Percentiles rank a stretch among this genome's conserved stretches.
Conservation (phyloP, 345 rosid genomes). For the Isatis tinctoria region DNA sequence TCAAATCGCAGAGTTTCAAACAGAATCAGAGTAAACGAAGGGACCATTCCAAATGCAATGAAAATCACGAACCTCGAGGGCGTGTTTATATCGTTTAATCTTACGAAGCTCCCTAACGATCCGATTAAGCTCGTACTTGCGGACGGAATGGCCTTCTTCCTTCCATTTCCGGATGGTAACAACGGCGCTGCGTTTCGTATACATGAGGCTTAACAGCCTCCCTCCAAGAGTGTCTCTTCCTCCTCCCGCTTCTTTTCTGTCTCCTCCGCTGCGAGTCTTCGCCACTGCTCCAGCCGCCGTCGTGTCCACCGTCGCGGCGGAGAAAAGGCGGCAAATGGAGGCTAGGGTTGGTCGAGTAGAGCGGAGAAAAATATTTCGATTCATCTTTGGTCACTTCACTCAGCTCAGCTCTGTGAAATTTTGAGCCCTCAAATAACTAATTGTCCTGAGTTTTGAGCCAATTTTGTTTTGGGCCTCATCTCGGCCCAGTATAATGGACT, state of each 20-base stretch:
- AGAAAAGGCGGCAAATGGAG: slow-evolving; percentile 44
- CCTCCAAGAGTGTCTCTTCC: slow-evolving; percentile 62
- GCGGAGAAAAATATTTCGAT: slow-evolving; percentile 38
- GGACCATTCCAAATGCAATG: neutral
- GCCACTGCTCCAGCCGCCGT: neutral
- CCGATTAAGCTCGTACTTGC: slow-evolving; percentile 78
- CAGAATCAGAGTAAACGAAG: neutral
- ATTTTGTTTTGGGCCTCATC: neutral
- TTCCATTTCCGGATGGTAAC: slow-evolving; percentile 62
- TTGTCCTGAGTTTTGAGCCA: neutral
- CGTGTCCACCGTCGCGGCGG: slow-evolving; percentile 26
- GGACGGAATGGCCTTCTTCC: slow-evolving; percentile 64
- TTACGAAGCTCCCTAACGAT: slow-evolving; percentile 85
- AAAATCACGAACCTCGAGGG: slow-evolving; percentile 60
- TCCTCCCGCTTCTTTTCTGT: slow-evolving; percentile 1
- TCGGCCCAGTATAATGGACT: neutral
- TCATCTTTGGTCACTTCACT: neutral
- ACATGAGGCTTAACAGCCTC: slow-evolving; percentile 61
- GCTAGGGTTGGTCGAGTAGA: slow-evolving; percentile 34
- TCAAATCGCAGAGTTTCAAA: neutral
- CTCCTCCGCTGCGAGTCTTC: slow-evolving; percentile 7
- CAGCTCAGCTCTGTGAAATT: neutral
- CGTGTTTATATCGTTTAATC: slow-evolving; percentile 81
- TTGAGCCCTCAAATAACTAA: neutral
- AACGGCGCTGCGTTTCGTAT: slow-evolving; percentile 80